Percentiles rank a stretch among this genome's conserved stretches.
Conservation (phyloP, 345 rosid genomes). For the Limnanthes douglasii region DNA sequence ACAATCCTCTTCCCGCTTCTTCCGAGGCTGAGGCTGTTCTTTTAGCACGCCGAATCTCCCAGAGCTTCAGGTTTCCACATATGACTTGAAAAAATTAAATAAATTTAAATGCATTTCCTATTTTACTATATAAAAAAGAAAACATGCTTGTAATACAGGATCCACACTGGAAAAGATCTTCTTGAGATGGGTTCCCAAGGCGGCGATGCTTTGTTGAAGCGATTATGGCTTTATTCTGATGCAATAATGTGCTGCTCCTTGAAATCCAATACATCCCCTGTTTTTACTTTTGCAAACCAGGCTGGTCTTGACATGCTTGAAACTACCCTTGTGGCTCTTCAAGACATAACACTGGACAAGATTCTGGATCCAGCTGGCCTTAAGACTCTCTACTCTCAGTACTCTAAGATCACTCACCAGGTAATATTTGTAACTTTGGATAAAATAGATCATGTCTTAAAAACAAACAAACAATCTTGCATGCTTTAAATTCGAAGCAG, state of each 20-base stretch:
- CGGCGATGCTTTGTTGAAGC: slow-evolving; percentile 64
- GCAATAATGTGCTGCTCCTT: slow-evolving; percentile 89
- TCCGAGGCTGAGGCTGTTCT: slow-evolving; percentile 86
- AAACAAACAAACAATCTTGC: too few species aligned
- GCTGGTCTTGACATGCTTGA: slow-evolving; percentile 97
- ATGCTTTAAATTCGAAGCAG: too few species aligned
- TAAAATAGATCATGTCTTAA: not conserved
- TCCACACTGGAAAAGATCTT: slow-evolving; percentile 61
- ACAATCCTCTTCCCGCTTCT: slow-evolving; percentile 63
- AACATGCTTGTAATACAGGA: too few species aligned
- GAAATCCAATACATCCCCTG: slow-evolving; percentile 69
- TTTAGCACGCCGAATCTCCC: slow-evolving; percentile 61
- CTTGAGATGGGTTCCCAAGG: slow-evolving; percentile 30
- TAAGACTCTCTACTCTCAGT: slow-evolving; percentile 62
- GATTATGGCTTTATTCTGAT: slow-evolving; percentile 78
- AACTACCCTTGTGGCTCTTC: slow-evolving; percentile 84
- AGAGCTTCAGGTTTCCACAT: slow-evolving; percentile 58
- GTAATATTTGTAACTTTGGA: slow-evolving; percentile 13
- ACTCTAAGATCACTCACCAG: slow-evolving; percentile 90
- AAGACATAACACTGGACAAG: slow-evolving; percentile 91
- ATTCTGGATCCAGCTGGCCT: slow-evolving; percentile 64
- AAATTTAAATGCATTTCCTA: slow-evolving; percentile 1
- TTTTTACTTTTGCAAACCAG: slow-evolving; percentile 79
- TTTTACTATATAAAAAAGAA: too few species aligned
- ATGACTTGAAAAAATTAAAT: not conserved